Evolutionary conservation across 805 yeast species (phyloP), one percentile per base, ranked within the genome.

Genomic region (Metschnikowia sp.): DNA sequence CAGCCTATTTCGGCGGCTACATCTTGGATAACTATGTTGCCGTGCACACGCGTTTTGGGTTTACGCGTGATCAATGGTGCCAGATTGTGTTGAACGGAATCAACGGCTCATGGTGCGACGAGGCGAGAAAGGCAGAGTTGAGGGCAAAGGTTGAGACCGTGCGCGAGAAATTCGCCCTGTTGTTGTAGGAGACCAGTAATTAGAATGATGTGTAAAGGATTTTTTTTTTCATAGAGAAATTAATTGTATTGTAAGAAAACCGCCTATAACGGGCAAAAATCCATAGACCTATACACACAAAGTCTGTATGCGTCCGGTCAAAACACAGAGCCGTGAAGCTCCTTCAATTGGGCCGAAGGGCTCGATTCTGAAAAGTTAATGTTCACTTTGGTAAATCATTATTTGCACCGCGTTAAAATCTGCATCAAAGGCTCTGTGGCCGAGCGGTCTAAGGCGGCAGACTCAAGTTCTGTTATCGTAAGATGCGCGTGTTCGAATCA

Each of bases 1-100:
- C 70, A 18, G 70, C 94, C 3, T 87, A 87, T 63, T 87, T 87
- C 61, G 92, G 92, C 40, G 92, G 89, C n/a, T 86, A 86, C 65
- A 81, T 86, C 54, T 68, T 87, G 54, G 92, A 87, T 60, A 87
- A 86, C 65, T 87, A 86, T 64, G 60, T 77, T 30, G 78, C 77
- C 33, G 87, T 86, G 29, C 86, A 86, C 52, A 72, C 78, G 45
- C 73, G 77, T 53, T 87, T 87, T 64, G 82, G 82, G 5, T 82
- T 88, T 67, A 69, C 76, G 39, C 60, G 76, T 47, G 67, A 74
- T 12, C 77, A 81, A 39, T 88, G 94, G 94, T 70, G 72, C 41
- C 63, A 58, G 45, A 80, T 87, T 54, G 88, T 88, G 3, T 68
- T 70, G 54, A 82, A 84, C 58, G 78, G 84, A 43, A 84, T 87